Evolutionary conservation across 163 green algal species (phyloP).

Genomic region (Botryococcus braunii): DNA sequence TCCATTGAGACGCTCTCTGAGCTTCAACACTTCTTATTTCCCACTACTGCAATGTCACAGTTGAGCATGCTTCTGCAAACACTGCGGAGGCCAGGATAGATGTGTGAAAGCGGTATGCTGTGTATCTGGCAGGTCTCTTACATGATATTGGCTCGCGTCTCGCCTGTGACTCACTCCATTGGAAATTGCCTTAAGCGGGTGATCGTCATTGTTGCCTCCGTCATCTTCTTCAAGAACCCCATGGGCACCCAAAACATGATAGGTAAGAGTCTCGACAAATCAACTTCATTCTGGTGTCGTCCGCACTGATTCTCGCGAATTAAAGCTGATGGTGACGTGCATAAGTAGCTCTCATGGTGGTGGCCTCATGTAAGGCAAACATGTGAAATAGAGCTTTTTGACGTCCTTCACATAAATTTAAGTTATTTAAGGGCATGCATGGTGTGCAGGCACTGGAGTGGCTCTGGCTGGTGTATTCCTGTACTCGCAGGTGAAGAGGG

Average conservation of each 20-base stretch:
- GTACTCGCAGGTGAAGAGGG: constrained; percentile 67
- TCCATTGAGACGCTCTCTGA: no score
- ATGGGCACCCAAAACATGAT: constrained; percentile 76
- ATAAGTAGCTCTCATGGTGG: no score
- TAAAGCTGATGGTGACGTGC: no score
- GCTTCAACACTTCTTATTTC: no score
- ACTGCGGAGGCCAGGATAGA: no score
- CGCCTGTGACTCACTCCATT: constrained; percentile 91
- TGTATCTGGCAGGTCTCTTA: constrained; percentile 71
- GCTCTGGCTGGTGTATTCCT: constrained; percentile 69
- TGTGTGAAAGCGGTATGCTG: no score
- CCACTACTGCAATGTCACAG: no score
- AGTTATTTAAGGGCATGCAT: not conserved
- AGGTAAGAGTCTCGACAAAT: no score
- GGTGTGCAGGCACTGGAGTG: constrained; percentile 61
- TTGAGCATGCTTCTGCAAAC: no score
- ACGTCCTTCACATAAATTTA: not conserved
- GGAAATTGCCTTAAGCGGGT: constrained; percentile 97
- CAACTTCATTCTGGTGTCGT: not conserved
- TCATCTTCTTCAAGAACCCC: constrained; percentile 89
- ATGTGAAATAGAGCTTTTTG: no score
- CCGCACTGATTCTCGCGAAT: not conserved
- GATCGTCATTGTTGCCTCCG: constrained; percentile 86
- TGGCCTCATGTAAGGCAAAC: no score
- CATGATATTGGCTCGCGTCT: constrained; percentile 90